Base-by-base conservation (phyloP, 2,329 filamentous ascomycete genomes). In the Trichoderma sp. region DNA sequence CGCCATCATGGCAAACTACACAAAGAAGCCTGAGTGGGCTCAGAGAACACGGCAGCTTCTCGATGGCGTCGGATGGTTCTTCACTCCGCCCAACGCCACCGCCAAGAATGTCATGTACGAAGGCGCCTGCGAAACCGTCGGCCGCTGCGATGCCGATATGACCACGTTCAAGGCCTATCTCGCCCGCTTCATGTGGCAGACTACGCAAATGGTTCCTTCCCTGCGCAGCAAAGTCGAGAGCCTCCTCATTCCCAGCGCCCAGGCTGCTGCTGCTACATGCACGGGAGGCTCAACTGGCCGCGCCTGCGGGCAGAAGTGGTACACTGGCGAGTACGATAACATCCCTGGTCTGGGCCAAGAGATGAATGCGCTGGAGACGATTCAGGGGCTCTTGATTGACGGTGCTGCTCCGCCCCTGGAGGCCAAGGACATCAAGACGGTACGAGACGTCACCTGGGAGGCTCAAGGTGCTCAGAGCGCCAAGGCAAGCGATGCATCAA, bases 141-240 rank as follows among this genome's bases (percentile, higher is more conserved):
- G 80, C 64, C 81, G 75, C 0, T 93, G 90, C 75, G 86, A 87
- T 75, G 82, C 79, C 60, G 89, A 91, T 77, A 88, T 89, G 83
- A 85, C 84, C 73, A 87, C 86, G 10, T 91, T 90, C 84, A 93
- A 92, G 79, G 89, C 84, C 54, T 90, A 89, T 76, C 82, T 91
- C 34, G 82, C 88, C 30, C 87, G 89, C 66, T 90, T 89, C 80
- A 85, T 90, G 81, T 89, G 85, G 79, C 82, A 85, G 56, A 83
- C 87, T 4, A 82, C 86, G 39, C 76, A 84, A 61, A 82, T 90
- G 79, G 82, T 88, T 69, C 87, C 89, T 11, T 83, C 83, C 24
- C 84, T 89, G 24, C 78, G 79, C 3, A 66, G 78, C 4, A 78
- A 81, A 5, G 82, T 91, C 58, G 79, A 82, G 60, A 75, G 77